A percentile compares a stretch with the other conserved stretches of the same genome.
Conservation (phyloP, 345 rosid species). For the Sapria himalayana region DNA sequence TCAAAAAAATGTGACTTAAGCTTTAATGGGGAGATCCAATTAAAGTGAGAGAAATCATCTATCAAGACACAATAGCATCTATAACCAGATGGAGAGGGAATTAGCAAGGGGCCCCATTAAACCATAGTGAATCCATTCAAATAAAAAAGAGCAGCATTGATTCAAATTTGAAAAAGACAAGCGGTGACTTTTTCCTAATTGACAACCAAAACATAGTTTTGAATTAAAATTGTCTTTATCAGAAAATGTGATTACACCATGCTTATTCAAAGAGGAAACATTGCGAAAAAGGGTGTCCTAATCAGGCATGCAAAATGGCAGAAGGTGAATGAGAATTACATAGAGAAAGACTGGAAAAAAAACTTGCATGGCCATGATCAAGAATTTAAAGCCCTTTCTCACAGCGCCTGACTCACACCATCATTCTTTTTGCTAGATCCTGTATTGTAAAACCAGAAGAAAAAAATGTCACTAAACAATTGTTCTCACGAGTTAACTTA, state of each 20-base stretch:
- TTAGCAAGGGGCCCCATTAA: neutral
- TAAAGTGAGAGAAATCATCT: constrained; percentile 2
- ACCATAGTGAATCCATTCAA: constrained; percentile 1
- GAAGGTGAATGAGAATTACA: neutral
- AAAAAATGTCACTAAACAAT: neutral
- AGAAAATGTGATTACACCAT: neutral
- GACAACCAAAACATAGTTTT: neutral
- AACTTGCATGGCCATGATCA: neutral
- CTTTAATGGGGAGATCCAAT: constrained; percentile 1
- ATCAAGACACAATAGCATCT: constrained; percentile 1
- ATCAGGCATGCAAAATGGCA: neutral
- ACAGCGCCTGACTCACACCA: neutral
- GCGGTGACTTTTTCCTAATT: neutral
- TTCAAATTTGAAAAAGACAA: neutral
- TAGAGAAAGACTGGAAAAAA: neutral
- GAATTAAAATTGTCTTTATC: neutral
- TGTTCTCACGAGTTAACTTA: no score
- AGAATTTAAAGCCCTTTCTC: neutral
- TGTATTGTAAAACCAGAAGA: no score
- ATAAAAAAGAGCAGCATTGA: neutral
- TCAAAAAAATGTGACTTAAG: neutral
- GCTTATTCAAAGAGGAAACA: neutral
- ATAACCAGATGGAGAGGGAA: neutral
- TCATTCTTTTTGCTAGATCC: neutral
- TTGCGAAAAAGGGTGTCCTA: neutral